Evolutionary conservation across 176 grass and related monocot species (phyloP).

Genomic region (Coix lacrymajobi): DNA sequence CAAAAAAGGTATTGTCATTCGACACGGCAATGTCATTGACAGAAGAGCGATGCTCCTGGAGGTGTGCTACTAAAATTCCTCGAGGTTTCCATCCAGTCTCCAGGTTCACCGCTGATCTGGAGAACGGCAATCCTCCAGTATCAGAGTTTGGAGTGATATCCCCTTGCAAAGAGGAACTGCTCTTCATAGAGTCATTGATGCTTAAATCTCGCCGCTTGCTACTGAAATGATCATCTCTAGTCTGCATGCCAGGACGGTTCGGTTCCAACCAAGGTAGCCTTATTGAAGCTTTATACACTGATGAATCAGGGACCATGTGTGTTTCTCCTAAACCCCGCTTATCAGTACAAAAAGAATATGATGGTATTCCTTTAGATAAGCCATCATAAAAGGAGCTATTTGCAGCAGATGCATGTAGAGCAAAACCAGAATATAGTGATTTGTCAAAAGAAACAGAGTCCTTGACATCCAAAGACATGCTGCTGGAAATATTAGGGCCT

Average conservation of each 20-base stretch:
- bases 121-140: conserved; percentile 43
- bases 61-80: conserved; percentile 89
- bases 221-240: conserved; percentile 62
- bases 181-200: conserved; percentile 63
- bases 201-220: conserved; percentile 69
- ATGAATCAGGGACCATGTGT: conserved; percentile 43
- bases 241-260: conserved; percentile 49
- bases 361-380: conserved; percentile 78
- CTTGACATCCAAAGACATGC: conserved; percentile 43
- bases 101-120: conserved; percentile 40
- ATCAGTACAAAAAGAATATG: conserved; percentile 74
- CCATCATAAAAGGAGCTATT: conserved; percentile 86
- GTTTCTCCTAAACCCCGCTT: conserved; percentile 48
- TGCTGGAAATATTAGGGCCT: conserved; percentile 35
- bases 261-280: conserved; percentile 66
- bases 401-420: conserved; percentile 52
- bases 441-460: conserved; percentile 65
- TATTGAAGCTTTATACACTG: conserved; percentile 41
- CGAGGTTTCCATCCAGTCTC: conserved; percentile 87
- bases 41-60: conserved; percentile 81
- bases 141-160: conserved; percentile 66
- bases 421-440: conserved; percentile 57
- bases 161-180: conserved; percentile 45
- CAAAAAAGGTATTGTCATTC: conserved; percentile 75
- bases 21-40: conserved; percentile 89